Conservation (phyloP, 2,329 filamentous ascomycete genomes). For the Colletotrichum australisinense region DNA sequence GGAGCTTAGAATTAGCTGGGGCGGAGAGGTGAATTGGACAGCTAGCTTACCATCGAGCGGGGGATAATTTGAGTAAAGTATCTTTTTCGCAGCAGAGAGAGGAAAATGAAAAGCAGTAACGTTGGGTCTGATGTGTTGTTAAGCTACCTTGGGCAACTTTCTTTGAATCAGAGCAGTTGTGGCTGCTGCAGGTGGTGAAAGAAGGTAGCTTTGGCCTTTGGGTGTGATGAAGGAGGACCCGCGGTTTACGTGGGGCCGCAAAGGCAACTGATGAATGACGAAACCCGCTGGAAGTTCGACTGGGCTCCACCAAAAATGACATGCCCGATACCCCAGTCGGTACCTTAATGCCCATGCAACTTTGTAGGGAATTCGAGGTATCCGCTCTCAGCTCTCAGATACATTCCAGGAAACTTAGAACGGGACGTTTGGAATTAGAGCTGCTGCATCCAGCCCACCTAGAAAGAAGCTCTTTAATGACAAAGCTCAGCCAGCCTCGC, state of each 20-base stretch:
- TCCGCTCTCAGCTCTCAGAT: not conserved
- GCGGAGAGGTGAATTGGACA: not conserved
- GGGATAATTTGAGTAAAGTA: not conserved
- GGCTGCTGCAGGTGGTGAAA: not conserved
- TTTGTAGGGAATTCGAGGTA: constrained; percentile 1
- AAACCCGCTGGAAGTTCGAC: constrained; percentile 29
- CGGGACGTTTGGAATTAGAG: constrained; percentile 1
- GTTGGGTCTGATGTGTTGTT: not conserved
- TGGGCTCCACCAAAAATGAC: constrained; percentile 19
- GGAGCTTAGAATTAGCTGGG: constrained; percentile 12
- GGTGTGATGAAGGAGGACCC: constrained; percentile 14
- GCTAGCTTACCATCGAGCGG: constrained; percentile 38
- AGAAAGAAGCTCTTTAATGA: constrained; percentile 16
- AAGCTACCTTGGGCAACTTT: not conserved
- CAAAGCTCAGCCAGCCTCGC: constrained; percentile 17
- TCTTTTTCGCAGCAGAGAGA: not conserved
- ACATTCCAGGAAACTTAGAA: constrained; percentile 5
- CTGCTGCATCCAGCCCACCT: constrained; percentile 26
- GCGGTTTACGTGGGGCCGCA: constrained; percentile 31
- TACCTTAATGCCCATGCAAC: constrained; percentile 28
- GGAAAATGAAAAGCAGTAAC: not conserved
- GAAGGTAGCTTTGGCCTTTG: constrained; percentile 11
- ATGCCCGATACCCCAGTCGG: constrained; percentile 12
- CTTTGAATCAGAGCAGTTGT: not conserved
- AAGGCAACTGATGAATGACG: constrained; percentile 39